Base-by-base conservation (phyloP, 192 early-diverging fungal genomes). In the Phlyctochytrium arcticum region DNA sequence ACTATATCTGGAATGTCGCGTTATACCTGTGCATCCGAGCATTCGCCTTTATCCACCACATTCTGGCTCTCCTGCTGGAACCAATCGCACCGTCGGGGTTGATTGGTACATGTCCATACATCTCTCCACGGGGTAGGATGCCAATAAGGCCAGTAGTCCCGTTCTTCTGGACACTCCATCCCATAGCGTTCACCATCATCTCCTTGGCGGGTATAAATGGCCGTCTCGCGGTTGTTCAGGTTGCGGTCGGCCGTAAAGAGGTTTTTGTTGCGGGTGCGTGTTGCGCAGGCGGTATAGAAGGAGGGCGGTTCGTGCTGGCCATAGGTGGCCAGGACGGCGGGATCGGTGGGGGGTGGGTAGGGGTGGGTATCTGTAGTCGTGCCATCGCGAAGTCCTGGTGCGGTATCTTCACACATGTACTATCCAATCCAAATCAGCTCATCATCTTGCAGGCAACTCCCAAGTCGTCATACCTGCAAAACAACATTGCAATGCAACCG, bases 121-220 rank as follows among this genome's bases (percentile, higher is more conserved):
- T 75, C 73, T 49, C 73, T 57, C 73, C 73, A 75, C 4, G 69
- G 69, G 36, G 70, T 68, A 4, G 73, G 73, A 35, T 74, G 73
- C 73, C 73, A 75, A 46, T 75, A 75, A 1, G 73, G 73, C 60
- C 69, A 72, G 36, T 71, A 75, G 54, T 72, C 73, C 44, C 44
- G 49, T 34, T 76, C 74, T 54, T 76, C 74, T n/a, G 70, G 58
- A 56, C 74, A 76, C 57, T 76, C 74, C 26, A 74, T 61, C 26
- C 74, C 74, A 63, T 46, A 60, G 12, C 74, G 32, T 19, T 36
- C 35, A 9, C 74, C 74, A 19, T 54, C 54, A 7, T 59, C 39
- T 33, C 74, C 65, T 62, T 76, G 74, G 23, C 74, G 65, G 9
- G 74, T 76, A 56, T 42, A 74, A 3, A 36, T 47, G n/a, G 74